Percentiles rank a stretch among this genome's conserved stretches.
These are phyloP conservation scores for Vitis hybrid DNA, from an alignment of 177 flowering plant species.

Conservation along the genomic window DNA sequence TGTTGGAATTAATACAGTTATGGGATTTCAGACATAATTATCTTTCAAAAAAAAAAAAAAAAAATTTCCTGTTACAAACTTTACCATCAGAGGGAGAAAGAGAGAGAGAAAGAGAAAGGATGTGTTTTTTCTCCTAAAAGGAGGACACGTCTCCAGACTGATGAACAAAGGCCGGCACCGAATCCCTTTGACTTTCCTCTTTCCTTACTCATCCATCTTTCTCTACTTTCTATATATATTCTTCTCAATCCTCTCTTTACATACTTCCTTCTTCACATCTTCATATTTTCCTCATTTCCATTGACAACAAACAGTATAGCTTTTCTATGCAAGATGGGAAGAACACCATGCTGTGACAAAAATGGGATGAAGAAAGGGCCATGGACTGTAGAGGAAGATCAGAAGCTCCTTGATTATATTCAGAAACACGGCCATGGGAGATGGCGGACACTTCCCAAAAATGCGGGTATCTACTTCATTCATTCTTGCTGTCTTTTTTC, in stretches of 20 bases:
- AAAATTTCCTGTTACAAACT: background rate
- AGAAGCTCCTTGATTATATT: constrained; percentile 34
- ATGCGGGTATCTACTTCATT: constrained; percentile 27
- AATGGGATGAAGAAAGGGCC: constrained; percentile 47
- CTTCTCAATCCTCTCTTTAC: background rate
- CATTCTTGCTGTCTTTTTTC: background rate
- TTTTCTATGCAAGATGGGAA: constrained; percentile 18
- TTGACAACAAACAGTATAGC: too few relatives aligned
- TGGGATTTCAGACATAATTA: too few relatives aligned
- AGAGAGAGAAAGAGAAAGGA: background rate
- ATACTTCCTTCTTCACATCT: background rate
- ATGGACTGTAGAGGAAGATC: constrained; percentile 46
- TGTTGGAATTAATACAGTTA: too few relatives aligned
- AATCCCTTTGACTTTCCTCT: constrained; percentile 27
- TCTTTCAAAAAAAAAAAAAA: too few relatives aligned
- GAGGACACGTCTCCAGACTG: constrained; percentile 14
- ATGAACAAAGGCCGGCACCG: constrained; percentile 24
- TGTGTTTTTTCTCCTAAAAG: background rate
- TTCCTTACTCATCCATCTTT: background rate
- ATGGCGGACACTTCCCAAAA: constrained; percentile 47
- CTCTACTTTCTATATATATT: background rate
- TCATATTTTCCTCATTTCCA: background rate
- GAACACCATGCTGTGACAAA: constrained; percentile 23
- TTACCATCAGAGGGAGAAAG: background rate
- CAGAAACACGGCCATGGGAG: constrained; percentile 38